Base-by-base conservation (phyloP, 345 rosid genomes). In the Lumnitzera littorea region DNA sequence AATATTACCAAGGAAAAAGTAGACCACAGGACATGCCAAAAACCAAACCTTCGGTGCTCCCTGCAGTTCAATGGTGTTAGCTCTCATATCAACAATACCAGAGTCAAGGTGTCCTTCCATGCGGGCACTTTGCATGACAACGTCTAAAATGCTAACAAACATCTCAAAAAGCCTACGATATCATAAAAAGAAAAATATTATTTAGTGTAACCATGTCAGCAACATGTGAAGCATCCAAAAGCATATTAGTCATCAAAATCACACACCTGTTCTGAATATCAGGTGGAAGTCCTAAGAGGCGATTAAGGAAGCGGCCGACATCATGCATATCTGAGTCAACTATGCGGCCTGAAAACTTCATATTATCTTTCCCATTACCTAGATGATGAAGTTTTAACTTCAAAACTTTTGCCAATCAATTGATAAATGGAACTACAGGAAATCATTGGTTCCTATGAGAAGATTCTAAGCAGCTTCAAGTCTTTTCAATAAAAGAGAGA, bases 261-360 rank as follows among this genome's bases (percentile, higher is more conserved):
- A 63, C 60, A 13, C 24, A 89, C 98, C 97, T 84, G 76, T 94
- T 94, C 65, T 94, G 99, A 71, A 94, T 89, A 53, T 90, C 97
- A 57, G 99, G 95, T 57, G 99, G 96, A 75, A 94, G 80, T 60
- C 98, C 98, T 56, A 90, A 75, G 65, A 94, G 90, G 27, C 99
- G 88, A 78, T 92, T 92, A 53, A 92, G 82, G 70, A 89, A 92
- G 72, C 97, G 85, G 16, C 97, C 98, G 72, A 87, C 91, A 66
- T 92, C 98, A 61, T 89, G 96, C 98, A 92, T 92, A 71, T 92
- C 98, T 16, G 98, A 89, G 80, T 92, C 98, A 78, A 89, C 76
- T 66, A 92, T 92, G 61, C 98, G 96, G 58, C 98, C 96, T n/a
- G 95, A 78, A 24, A 84, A 69, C 71, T 87, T 92, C 24, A 85